These are phyloP conservation scores for Plasmodium gonderi DNA, from an alignment of 169 alveolate species.

Conservation along the genomic window DNA sequence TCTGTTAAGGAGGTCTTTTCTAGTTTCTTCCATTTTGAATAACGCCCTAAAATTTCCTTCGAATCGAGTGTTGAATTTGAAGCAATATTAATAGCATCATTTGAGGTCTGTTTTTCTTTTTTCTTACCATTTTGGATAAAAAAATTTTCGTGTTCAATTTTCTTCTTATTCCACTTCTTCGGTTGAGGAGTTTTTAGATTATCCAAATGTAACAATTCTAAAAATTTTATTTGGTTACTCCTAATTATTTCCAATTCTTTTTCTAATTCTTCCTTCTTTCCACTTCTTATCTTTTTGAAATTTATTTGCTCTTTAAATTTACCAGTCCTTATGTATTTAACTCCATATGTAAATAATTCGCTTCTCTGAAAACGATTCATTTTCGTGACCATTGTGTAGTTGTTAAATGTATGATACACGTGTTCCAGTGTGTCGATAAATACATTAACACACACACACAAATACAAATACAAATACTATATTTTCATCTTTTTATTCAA, in stretches of 20 bases:
- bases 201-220: not conserved
- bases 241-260: not conserved
- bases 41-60: too few relatives aligned
- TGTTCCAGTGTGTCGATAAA: too few relatives aligned
- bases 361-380: not conserved
- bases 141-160: not conserved
- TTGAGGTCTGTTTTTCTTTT: not conserved
- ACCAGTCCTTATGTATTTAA: slow-evolving; percentile 42
- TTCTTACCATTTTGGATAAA: not conserved
- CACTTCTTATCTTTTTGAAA: not conserved
- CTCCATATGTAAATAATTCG: not conserved
- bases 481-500: not conserved
- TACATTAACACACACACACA: not conserved
- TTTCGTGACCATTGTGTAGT: not conserved
- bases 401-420: too few relatives aligned
- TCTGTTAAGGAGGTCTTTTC: not conserved
- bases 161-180: slow-evolving; percentile 11
- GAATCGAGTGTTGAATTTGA: not conserved
- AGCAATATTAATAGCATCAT: not conserved
- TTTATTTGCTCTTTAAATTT: slow-evolving; percentile 27
- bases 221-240: slow-evolving; percentile 5
- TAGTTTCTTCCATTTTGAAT: not conserved
- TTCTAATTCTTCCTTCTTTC: not conserved
- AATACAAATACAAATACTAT: not conserved
- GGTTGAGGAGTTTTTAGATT: slow-evolving; percentile 29